These are phyloP conservation scores for Aspergillus sp. DNA, from an alignment of 2,329 filamentous ascomycete genomes.

Conservation along the genomic window DNA sequence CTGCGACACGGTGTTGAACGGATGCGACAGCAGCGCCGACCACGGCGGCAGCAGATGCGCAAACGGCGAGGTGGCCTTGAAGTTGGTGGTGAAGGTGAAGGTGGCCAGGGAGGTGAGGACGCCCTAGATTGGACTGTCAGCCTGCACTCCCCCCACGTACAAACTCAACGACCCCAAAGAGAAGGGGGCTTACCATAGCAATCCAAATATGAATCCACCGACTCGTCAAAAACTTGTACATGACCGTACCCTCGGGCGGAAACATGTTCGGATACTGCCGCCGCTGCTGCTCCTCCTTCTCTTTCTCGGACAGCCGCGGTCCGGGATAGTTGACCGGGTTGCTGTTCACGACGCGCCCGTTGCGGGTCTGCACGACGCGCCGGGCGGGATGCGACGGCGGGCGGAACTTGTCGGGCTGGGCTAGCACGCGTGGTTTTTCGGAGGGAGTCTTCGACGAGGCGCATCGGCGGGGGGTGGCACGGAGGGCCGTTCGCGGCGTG, in stretches of 20 bases:
- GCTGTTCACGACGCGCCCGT: slow-evolving; percentile 20
- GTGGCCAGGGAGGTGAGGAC: slow-evolving; percentile 68
- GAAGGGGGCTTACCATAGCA: slow-evolving; percentile 61
- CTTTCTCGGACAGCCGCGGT: slow-evolving; percentile 64
- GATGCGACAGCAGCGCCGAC: slow-evolving; percentile 67
- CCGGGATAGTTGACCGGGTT: slow-evolving; percentile 68
- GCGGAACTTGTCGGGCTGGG: slow-evolving; percentile 84
- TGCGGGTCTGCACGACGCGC: slow-evolving; percentile 54
- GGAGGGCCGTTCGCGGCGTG: slow-evolving; percentile 7
- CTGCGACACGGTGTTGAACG: slow-evolving; percentile 64
- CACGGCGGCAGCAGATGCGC: slow-evolving; percentile 72
- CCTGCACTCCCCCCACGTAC: background rate
- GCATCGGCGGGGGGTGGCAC: slow-evolving; percentile 21
- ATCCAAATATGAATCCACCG: slow-evolving; percentile 76
- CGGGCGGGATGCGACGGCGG: slow-evolving; percentile 84
- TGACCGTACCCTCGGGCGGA: slow-evolving; percentile 76
- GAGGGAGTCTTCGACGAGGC: slow-evolving; percentile 18
- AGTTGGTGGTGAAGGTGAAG: slow-evolving; percentile 75
- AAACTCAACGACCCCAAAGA: background rate
- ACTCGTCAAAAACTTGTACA: slow-evolving; percentile 81
- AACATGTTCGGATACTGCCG: slow-evolving; percentile 87
- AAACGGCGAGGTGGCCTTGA: slow-evolving; percentile 75
- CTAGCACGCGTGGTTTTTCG: slow-evolving; percentile 68
- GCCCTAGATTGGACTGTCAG: slow-evolving; percentile 43
- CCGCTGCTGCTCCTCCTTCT: slow-evolving; percentile 63